These are phyloP conservation scores for Leptosphaerulina australis DNA, from an alignment of 2,329 filamentous ascomycete genomes.

Conservation along the genomic window DNA sequence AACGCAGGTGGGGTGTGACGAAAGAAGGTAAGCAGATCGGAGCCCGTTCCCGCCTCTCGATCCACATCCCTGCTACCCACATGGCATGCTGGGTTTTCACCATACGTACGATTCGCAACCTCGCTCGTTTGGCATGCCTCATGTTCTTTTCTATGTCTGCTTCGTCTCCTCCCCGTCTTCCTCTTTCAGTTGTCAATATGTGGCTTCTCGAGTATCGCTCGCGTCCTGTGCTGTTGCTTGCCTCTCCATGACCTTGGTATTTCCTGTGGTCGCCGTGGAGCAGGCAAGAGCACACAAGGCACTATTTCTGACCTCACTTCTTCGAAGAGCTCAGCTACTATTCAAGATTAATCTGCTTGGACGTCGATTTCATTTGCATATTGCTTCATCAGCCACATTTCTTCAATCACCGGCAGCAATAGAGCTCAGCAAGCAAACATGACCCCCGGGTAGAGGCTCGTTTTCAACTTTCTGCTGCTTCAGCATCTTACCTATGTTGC, in stretches of 20 bases:
- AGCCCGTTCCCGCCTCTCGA: constrained; percentile 22
- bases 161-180: neutral
- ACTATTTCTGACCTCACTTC: neutral
- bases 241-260: too few species aligned
- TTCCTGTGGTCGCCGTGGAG: too few species aligned
- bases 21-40: constrained; percentile 40
- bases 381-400: neutral
- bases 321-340: neutral
- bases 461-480: constrained; percentile 22
- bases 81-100: constrained; percentile 35
- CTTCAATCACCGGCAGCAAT: neutral
- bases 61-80: constrained; percentile 32
- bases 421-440: neutral
- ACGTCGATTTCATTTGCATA: neutral
- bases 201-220: neutral
- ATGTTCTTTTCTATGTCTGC: neutral
- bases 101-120: neutral
- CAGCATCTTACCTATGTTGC: constrained; percentile 16
- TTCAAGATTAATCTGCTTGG: neutral
- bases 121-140: neutral
- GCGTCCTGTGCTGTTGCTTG: too few species aligned
- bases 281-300: too few species aligned
- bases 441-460: constrained; percentile 25
- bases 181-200: neutral
- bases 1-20: constrained; percentile 27